A percentile compares a stretch with the other conserved stretches of the same genome.
Evolutionary conservation across 140 eudicot species (phyloP).

Genomic region (Eryngium alpinum): DNA sequence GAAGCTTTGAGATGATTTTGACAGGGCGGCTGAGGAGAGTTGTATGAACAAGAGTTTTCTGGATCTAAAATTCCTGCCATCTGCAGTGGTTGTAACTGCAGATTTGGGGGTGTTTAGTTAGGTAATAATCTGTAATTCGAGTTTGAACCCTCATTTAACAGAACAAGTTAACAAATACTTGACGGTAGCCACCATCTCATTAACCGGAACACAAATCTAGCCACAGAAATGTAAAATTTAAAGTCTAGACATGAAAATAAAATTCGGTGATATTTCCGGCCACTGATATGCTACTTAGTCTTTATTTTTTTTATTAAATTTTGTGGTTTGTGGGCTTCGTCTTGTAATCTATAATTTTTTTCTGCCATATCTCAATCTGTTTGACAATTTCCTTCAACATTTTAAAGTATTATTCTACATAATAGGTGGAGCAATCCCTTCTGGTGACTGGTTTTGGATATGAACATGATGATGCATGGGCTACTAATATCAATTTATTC

Average conservation of each 20-base stretch:
- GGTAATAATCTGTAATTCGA: too few species aligned
- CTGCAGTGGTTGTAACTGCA: too few species aligned
- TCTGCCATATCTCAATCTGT: not conserved
- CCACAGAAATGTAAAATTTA: too few species aligned
- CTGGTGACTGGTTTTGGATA: conserved; percentile 98
- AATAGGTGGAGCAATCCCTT: conserved; percentile 77
- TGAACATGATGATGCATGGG: conserved; percentile 98
- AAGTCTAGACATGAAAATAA: too few species aligned
- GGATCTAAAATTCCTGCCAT: too few species aligned
- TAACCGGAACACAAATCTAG: too few species aligned
- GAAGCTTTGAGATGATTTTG: conserved; percentile 31
- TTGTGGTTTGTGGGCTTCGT: not conserved
- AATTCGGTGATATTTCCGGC: too few species aligned
- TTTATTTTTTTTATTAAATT: not conserved
- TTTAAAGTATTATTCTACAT: conserved; percentile 9
- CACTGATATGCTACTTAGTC: too few species aligned
- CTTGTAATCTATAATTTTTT: not conserved
- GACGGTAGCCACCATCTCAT: too few species aligned
- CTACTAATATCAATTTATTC: conserved; percentile 81
- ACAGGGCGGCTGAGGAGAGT: conserved; percentile 33
- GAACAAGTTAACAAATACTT: too few species aligned
- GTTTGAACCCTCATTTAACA: too few species aligned
- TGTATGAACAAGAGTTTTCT: conserved; percentile 16
- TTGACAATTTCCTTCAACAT: not conserved
- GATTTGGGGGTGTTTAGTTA: too few species aligned